A percentile compares a stretch with the other conserved stretches of the same genome.
These are phyloP conservation scores for Amanita rimosa DNA, from an alignment of 768 basidiomycete species.

Conservation along the genomic window DNA sequence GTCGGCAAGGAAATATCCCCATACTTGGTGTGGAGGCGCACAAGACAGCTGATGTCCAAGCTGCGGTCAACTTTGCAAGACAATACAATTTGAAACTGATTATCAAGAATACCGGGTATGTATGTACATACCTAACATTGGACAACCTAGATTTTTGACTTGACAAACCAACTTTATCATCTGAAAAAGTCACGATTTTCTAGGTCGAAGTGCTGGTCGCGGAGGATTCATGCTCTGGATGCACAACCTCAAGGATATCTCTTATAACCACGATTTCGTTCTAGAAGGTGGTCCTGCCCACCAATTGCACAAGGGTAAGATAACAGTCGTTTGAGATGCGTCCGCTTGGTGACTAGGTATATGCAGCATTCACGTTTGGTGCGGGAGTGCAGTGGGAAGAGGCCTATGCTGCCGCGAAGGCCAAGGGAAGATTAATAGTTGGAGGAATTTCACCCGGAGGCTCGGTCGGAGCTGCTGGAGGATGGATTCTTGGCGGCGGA, in stretches of 20 bases:
- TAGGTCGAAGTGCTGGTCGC: conserved; percentile 32
- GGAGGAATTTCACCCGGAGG: conserved; percentile 30
- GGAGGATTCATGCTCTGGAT: conserved; percentile 30
- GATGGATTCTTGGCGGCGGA: conserved; percentile 37
- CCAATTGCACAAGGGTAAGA: not conserved
- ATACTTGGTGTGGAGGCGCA: conserved; percentile 26
- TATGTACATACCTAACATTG: too few species aligned
- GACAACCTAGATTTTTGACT: too few species aligned
- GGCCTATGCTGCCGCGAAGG: conserved; percentile 26
- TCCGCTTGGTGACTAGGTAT: not conserved
- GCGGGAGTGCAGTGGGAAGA: conserved; percentile 37
- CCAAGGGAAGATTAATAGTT: conserved; percentile 27
- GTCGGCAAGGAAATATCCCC: not conserved
- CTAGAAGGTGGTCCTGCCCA: not conserved
- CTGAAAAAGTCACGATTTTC: conserved; percentile 25
- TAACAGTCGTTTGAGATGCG: not conserved
- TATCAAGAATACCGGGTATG: conserved; percentile 24
- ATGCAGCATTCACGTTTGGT: conserved; percentile 19
- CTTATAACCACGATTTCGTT: not conserved
- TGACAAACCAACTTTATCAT: not conserved
- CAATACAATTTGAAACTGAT: conserved; percentile 24
- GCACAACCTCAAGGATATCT: conserved; percentile 23
- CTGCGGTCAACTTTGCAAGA: conserved; percentile 9
- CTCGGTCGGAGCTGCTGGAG: conserved; percentile 36
- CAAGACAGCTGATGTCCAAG: conserved; percentile 25